phyloP scores from a whole-genome alignment of 78 protist genomes.

The Dictyostelium firmibasis region DNA sequence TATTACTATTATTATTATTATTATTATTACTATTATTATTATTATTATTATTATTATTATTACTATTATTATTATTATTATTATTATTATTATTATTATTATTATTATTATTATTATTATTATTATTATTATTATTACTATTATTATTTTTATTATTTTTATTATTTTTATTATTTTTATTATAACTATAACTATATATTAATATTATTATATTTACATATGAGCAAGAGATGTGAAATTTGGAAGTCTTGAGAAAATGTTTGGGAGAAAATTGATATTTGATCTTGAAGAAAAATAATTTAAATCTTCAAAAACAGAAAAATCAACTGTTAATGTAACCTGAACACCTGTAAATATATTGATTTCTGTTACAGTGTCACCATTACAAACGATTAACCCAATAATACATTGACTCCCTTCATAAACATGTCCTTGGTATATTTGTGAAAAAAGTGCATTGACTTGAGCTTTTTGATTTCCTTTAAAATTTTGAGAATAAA shows the following conservation, averaged over 20 bases:
- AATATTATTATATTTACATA: neutral
- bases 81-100: too few species aligned
- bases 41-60: too few species aligned
- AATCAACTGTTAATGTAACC: neutral
- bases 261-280: neutral
- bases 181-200: too few species aligned
- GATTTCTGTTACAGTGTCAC: neutral
- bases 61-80: too few species aligned
- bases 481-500: neutral
- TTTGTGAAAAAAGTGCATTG: neutral
- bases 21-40: too few species aligned
- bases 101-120: too few species aligned
- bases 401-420: neutral
- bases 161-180: too few species aligned
- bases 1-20: too few species aligned
- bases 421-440: neutral
- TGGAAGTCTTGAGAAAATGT: neutral
- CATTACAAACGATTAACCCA: neutral
- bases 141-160: too few species aligned
- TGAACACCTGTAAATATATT: neutral
- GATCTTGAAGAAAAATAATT: neutral
- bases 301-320: neutral
- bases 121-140: too few species aligned
- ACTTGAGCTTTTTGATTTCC: neutral
- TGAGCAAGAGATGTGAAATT: neutral